Evolutionary conservation across 371 early-diverging fungal genomes (phyloP).

Genomic region (Rhizopus stolonifer): DNA sequence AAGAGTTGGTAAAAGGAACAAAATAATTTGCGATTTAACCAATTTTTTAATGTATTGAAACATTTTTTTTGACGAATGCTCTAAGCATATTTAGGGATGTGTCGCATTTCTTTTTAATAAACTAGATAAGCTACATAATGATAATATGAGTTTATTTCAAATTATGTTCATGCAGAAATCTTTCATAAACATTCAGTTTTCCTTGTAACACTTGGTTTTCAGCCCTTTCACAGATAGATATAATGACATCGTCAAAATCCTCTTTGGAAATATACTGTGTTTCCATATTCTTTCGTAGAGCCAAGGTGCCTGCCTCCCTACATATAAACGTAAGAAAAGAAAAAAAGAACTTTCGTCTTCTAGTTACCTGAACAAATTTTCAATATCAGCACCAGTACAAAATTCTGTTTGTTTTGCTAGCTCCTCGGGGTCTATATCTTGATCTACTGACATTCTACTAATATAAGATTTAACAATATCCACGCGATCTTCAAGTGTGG

Average conservation of each 20-base stretch:
- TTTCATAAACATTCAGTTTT: slow-evolving; percentile 25
- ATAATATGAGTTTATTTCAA: slow-evolving; percentile 2
- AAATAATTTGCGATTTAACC: too few relatives aligned
- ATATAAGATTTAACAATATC: slow-evolving; percentile 48
- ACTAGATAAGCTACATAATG: too few relatives aligned
- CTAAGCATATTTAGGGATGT: too few relatives aligned
- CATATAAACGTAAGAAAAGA: background rate
- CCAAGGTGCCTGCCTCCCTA: slow-evolving; percentile 60
- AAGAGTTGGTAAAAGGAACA: too few relatives aligned
- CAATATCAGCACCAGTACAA: slow-evolving; percentile 66
- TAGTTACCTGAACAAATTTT: slow-evolving; percentile 54
- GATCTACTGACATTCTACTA: slow-evolving; percentile 13
- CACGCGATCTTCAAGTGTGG: slow-evolving; percentile 50
- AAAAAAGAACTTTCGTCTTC: background rate
- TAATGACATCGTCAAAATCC: slow-evolving; percentile 15
- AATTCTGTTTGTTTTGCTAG: slow-evolving; percentile 52
- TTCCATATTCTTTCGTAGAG: slow-evolving; percentile 42
- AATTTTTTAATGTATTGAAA: too few relatives aligned
- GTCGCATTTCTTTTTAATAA: too few relatives aligned
- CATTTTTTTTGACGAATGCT: too few relatives aligned
- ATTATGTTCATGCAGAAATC: slow-evolving; percentile 15
- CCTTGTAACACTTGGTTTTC: slow-evolving; percentile 29
- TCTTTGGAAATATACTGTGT: slow-evolving; percentile 12
- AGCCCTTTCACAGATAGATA: slow-evolving; percentile 27
- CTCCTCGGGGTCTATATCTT: slow-evolving; percentile 34